These are phyloP conservation scores for Tillandsia fasciculata DNA, from an alignment of 176 grass and related monocot genomes.

Conservation along the genomic window DNA sequence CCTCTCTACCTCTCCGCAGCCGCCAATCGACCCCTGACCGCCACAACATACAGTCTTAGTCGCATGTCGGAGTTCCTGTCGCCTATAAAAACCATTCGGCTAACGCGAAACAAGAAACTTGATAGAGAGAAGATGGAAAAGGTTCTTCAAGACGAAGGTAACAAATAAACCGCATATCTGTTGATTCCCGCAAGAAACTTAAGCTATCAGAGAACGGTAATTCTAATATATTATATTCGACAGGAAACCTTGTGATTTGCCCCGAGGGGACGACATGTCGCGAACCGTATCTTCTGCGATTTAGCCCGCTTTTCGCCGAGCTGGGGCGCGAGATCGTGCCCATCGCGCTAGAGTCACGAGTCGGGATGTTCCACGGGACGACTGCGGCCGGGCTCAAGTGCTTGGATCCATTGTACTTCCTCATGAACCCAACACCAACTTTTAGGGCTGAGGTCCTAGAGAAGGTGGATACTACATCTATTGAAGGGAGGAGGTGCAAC, in stretches of 20 bases:
- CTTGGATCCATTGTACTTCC: constrained; percentile 56
- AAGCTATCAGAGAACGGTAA: no score
- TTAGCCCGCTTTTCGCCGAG: constrained; percentile 65
- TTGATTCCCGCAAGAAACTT: no score
- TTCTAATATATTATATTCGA: no score
- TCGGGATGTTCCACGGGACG: constrained; percentile 64
- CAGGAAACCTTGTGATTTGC: constrained; percentile 33
- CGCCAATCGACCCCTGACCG: constrained; percentile 34
- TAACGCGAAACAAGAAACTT: constrained; percentile 24
- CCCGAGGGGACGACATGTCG: constrained; percentile 77
- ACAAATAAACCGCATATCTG: no score
- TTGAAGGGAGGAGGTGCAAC: background rate
- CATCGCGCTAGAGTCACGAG: constrained; percentile 36
- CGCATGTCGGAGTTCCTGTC: constrained; percentile 43
- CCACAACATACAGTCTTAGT: constrained; percentile 59
- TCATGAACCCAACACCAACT: constrained; percentile 39
- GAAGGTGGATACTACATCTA: constrained; percentile 22
- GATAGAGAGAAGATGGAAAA: constrained; percentile 28
- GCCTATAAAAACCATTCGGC: constrained; percentile 44
- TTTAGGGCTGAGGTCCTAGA: constrained; percentile 54
- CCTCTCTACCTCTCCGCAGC: constrained; percentile 55
- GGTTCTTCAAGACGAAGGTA: constrained; percentile 31
- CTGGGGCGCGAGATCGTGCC: constrained; percentile 48
- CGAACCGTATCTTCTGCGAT: constrained; percentile 58
- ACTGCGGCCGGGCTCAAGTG: constrained; percentile 58